Conservation (phyloP, 306 rosid genomes). For the Leucaena leucocephala region DNA sequence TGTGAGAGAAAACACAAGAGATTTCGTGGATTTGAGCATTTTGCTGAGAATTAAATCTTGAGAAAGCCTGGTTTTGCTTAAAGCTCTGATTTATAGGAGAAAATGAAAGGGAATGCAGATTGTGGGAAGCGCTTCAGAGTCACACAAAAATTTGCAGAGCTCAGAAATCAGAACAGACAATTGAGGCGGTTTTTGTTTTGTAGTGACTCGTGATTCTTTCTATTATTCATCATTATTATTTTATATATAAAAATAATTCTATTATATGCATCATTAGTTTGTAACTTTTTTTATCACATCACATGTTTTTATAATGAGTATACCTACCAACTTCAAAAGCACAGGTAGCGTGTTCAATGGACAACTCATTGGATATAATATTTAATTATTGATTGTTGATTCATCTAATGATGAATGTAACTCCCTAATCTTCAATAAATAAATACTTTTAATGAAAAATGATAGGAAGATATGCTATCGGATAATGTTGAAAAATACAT, state of each 20-base stretch:
- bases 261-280: neutral
- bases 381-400: no score
- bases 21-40: conserved; percentile 36
- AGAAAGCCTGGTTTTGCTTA: conserved; percentile 8
- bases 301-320: no score
- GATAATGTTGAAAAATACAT: no score
- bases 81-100: conserved; percentile 22
- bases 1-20: conserved; percentile 25
- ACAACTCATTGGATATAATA: no score
- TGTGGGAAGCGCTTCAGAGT: neutral
- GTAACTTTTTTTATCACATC: no score
- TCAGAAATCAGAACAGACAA: neutral
- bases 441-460: no score
- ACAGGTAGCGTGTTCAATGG: no score
- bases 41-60: neutral
- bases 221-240: conserved; percentile 6
- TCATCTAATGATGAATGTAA: no score
- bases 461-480: no score
- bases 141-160: neutral
- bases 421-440: no score
- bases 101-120: neutral
- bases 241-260: neutral
- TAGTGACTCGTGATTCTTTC: conserved; percentile 29
- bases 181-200: conserved; percentile 17
- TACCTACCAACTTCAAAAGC: no score